Conservation (phyloP, 2,329 filamentous ascomycete genomes). For the Aspergillus sp. region DNA sequence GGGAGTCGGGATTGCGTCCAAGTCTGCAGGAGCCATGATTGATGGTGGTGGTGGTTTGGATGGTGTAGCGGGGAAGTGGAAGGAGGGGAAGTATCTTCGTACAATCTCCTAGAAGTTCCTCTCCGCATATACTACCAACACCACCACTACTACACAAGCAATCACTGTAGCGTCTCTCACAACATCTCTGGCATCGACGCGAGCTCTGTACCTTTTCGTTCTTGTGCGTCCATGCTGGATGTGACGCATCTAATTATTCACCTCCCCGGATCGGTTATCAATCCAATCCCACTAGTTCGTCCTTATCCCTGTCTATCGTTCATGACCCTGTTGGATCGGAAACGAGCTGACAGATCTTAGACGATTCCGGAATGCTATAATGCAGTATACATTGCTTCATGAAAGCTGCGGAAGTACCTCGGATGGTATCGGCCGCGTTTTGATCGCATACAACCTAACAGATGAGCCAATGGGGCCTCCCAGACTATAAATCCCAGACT, state of each 20-base stretch:
- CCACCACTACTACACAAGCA: no score
- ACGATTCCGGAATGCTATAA: conserved; percentile 5
- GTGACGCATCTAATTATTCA: background rate
- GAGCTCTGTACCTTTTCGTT: no score
- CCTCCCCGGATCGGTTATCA: background rate
- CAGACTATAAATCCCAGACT: no score
- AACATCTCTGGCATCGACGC: no score
- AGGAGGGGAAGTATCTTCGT: background rate
- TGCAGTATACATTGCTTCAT: no score
- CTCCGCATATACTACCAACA: no score
- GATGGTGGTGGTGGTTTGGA: background rate
- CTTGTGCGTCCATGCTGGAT: background rate
- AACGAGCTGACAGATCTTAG: conserved; percentile 3
- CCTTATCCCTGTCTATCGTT: background rate
- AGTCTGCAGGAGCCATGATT: conserved; percentile 21
- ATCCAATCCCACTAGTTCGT: background rate
- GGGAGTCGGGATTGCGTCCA: conserved; percentile 56
- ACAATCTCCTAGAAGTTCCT: background rate
- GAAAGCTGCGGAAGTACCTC: no score
- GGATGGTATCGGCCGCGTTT: no score
- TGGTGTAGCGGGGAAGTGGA: background rate
- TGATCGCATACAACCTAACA: no score
- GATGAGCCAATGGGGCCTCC: no score
- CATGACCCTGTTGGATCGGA: conserved; percentile 7
- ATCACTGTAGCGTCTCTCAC: no score